Conservation (phyloP, 345 rosid species). For the Linum usitatissimum region DNA sequence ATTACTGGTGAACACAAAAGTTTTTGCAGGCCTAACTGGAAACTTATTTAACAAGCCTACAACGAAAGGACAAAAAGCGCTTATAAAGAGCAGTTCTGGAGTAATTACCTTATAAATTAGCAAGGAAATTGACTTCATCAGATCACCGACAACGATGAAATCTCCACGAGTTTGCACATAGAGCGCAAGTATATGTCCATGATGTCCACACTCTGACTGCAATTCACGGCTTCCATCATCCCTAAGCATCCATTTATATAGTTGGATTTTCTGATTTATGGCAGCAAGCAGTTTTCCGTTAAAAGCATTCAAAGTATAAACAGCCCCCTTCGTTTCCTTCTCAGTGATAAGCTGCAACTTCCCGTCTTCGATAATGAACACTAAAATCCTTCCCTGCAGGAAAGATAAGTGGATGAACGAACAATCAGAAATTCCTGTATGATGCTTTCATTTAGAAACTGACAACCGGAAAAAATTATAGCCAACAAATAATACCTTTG, state of each 20-base stretch:
- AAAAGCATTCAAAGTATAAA: conserved; percentile 74
- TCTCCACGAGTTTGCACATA: conserved; percentile 91
- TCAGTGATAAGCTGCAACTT: conserved; percentile 76
- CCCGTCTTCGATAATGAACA: conserved; percentile 78
- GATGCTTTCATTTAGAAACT: background rate
- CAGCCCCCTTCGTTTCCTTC: conserved; percentile 92
- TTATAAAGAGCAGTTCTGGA: conserved; percentile 5
- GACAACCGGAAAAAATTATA: conserved; percentile 2
- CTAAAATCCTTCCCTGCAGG: conserved; percentile 74
- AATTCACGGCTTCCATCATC: conserved; percentile 81
- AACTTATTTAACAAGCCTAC: background rate
- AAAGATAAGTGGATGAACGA: background rate
- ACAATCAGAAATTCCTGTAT: background rate
- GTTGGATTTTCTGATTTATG: conserved; percentile 81
- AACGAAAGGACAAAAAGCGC: background rate
- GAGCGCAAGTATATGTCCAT: conserved; percentile 82
- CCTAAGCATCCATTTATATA: conserved; percentile 86
- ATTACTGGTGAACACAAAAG: background rate
- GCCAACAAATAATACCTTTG: conserved; percentile 39
- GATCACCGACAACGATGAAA: conserved; percentile 88
- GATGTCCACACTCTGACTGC: conserved; percentile 89
- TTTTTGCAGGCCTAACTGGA: background rate
- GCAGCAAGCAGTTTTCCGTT: conserved; percentile 91
- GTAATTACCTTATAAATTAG: conserved; percentile 66
- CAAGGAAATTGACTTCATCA: conserved; percentile 87